Conservation (phyloP, 331 rosid species). For the Rosa hybrid region DNA sequence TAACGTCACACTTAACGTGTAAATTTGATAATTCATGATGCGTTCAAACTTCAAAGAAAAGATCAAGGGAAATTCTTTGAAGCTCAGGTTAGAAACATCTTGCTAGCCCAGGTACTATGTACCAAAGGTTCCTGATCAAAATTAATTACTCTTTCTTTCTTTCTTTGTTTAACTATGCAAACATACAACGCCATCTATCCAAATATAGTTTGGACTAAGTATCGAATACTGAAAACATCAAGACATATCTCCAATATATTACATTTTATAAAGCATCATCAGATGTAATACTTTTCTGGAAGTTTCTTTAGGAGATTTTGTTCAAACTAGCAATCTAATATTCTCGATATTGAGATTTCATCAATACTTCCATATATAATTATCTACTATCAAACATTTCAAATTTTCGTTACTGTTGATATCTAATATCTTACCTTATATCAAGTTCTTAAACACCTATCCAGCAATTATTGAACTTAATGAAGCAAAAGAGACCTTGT, state of each 20-base stretch:
- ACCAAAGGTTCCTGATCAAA: not conserved
- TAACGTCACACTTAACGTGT: not conserved
- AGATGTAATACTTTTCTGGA: not conserved
- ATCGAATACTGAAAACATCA: not conserved
- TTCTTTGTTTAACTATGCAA: not conserved
- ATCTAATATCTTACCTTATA: not conserved
- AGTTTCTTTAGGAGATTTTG: not conserved
- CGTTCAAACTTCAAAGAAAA: not conserved
- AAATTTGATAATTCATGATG: not conserved
- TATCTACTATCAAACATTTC: not conserved
- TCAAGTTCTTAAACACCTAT: not conserved
- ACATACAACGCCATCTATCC: not conserved
- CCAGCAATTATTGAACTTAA: not conserved
- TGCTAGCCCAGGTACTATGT: not conserved
- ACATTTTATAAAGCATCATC: not conserved
- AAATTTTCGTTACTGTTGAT: not conserved
- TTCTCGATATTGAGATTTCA: slow-evolving; percentile 2
- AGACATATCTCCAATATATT: not conserved
- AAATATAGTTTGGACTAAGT: not conserved
- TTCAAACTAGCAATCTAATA: not conserved
- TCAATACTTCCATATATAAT: not conserved
- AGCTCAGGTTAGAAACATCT: not conserved
- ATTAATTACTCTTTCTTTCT: not conserved
- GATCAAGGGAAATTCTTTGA: not conserved
- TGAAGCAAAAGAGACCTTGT: not conserved